A percentile compares a stretch with the other conserved stretches of the same genome.
Conservation (phyloP, 2,329 filamentous ascomycete genomes). For the Calonectria honghensis region DNA sequence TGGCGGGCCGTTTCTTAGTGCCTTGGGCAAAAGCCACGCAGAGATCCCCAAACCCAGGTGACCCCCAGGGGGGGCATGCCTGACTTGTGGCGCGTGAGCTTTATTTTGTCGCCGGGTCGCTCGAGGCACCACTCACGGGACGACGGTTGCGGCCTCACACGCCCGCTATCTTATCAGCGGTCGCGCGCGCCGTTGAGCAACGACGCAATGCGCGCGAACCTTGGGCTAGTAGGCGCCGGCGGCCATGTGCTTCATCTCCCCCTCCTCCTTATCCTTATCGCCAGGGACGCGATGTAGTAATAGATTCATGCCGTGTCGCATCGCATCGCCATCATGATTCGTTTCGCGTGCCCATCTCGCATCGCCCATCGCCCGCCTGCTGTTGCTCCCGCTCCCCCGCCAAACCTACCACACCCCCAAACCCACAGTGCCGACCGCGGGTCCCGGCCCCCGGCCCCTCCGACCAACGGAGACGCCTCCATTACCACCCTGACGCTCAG, state of each 20-base stretch:
- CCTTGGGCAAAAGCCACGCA: not conserved
- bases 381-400: not conserved
- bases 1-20: constrained; percentile 17
- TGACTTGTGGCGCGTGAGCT: constrained; percentile 24
- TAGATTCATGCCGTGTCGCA: constrained; percentile 1
- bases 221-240: not conserved
- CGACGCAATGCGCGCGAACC: not conserved
- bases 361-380: not conserved
- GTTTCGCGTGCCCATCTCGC: not conserved
- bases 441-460: constrained; percentile 15
- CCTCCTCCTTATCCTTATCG: not conserved
- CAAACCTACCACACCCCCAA: not conserved
- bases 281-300: not conserved
- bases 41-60: not conserved
- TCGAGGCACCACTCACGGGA: not conserved
- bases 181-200: constrained; percentile 6
- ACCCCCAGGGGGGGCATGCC: not conserved
- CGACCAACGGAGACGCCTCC: constrained; percentile 44
- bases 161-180: constrained; percentile 7
- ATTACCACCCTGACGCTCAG: constrained; percentile 36
- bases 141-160: constrained; percentile 3
- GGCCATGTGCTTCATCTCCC: not conserved
- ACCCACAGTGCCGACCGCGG: constrained; percentile 4
- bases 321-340: constrained; percentile 12
- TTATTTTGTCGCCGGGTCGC: not conserved